A percentile compares a stretch with the other conserved stretches of the same genome.
Conservation (phyloP, 1,139 yeast genomes). For the Debaryomycetaceae sp. region DNA sequence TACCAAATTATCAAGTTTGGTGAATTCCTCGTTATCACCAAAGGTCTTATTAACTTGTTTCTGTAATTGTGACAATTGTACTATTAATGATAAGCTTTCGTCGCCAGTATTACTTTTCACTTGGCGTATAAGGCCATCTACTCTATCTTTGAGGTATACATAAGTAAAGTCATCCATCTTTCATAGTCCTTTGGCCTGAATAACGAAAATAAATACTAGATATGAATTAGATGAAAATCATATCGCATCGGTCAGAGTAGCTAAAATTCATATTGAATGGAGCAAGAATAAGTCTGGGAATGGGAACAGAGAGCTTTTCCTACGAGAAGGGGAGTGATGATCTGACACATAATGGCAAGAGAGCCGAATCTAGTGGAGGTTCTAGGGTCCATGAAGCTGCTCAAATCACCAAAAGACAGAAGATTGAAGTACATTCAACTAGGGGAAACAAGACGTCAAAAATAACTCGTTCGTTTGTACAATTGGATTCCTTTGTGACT, state of each 20-base stretch:
- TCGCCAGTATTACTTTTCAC: neutral
- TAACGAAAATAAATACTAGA: too few relatives aligned
- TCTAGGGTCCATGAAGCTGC: neutral
- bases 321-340: too few relatives aligned
- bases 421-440: neutral
- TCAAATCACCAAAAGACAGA: neutral
- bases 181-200: neutral
- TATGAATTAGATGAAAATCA: too few relatives aligned
- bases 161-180: neutral
- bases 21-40: constrained; percentile 18
- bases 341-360: too few relatives aligned
- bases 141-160: neutral
- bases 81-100: constrained; percentile 2
- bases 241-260: too few relatives aligned
- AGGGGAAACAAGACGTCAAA: neutral
- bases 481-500: constrained; percentile 3
- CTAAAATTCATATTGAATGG: too few relatives aligned
- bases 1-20: constrained; percentile 16
- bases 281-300: too few relatives aligned
- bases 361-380: too few relatives aligned
- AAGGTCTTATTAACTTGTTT: constrained; percentile 15
- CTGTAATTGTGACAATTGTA: constrained; percentile 14
- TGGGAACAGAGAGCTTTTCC: too few relatives aligned
- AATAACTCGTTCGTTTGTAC: neutral
- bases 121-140: neutral